Base-by-base conservation (phyloP, 2,329 filamentous ascomycete genomes). In the Ophiostoma australiae region DNA sequence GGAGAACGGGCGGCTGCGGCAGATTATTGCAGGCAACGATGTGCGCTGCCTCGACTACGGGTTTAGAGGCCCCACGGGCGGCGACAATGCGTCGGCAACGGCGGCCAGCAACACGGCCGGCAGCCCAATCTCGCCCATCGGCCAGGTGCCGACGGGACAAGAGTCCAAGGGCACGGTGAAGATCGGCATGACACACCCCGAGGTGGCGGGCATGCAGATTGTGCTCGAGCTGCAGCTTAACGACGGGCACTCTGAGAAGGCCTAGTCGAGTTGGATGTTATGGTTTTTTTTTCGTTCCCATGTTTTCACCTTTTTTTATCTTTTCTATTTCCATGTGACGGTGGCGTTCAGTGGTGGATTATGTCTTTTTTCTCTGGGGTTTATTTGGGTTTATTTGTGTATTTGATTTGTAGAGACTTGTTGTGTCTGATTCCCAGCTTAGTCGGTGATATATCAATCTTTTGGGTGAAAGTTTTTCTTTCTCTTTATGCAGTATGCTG, bases 111-210 rank as follows among this genome's bases (percentile, higher is more conserved):
- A 39, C 35, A 66, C 20, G 20, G 10, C 63, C 5, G 70, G 61
- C 58, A 55, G 69, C 78, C 81, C 73, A 72, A 70, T 27, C 75
- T 75, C 70, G 81, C 77, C 69, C 78, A 80, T 73, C 71, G 71
- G 7, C 35, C 37, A 7, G 55, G 70, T 20, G 44, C n/a, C 27
- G 41, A 23, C 37, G 3, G 68, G 79, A 76, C 76, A 83, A 70
- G 84, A 82, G 72, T 85, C 84, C 58, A 87, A 89, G 75, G 87
- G 92, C 70, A 97, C 92, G 0, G 90, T 98, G 76, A 99, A 99
- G 86, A 88, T 99, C 75, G 91, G 90, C 76, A 94, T 99, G 92
- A 92, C 93, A 77, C 95, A 99, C 82, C 95, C 95, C 0, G 92
- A 97, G 80, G 84, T 91, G 74, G 87, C 92, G 72, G 89, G 91